phyloP scores from a whole-genome alignment of 306 rosid genomes.

The Leucaena leucocephala region DNA sequence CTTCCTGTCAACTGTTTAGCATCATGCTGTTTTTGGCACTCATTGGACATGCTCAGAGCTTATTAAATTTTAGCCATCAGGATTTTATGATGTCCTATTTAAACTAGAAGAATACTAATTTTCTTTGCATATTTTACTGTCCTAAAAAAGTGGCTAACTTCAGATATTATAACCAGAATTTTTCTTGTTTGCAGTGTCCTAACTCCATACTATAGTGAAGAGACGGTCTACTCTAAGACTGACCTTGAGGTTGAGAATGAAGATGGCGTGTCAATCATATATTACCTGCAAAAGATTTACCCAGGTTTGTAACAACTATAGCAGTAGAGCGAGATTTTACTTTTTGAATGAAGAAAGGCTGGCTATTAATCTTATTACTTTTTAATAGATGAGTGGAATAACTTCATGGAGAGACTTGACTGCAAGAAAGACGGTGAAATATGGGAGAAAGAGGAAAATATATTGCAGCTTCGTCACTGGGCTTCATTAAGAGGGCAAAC shows the following conservation, averaged over 20 bases:
- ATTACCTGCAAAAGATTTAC: slow-evolving; percentile 92
- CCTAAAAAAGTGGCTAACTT: neutral
- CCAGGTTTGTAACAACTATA: slow-evolving; percentile 69
- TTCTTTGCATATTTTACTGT: neutral
- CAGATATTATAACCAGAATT: slow-evolving; percentile 17
- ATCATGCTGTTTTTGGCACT: neutral
- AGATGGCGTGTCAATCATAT: slow-evolving; percentile 93
- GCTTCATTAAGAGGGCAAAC: slow-evolving; percentile 97
- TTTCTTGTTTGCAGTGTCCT: slow-evolving; percentile 65
- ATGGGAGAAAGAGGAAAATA: slow-evolving; percentile 85
- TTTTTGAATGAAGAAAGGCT: slow-evolving; percentile 24
- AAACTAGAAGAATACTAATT: slow-evolving; percentile 3
- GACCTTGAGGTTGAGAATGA: slow-evolving; percentile 98
- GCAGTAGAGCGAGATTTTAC: slow-evolving; percentile 26
- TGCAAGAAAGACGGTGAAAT: slow-evolving; percentile 84
- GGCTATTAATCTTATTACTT: slow-evolving; percentile 29
- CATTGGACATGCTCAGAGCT: neutral
- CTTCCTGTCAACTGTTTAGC: slow-evolving; percentile 31
- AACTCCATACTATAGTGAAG: slow-evolving; percentile 98
- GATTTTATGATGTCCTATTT: slow-evolving; percentile 33
- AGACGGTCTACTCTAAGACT: slow-evolving; percentile 87
- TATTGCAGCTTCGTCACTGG: slow-evolving; percentile 95
- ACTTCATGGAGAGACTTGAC: slow-evolving; percentile 89
- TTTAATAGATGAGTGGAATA: slow-evolving; percentile 90
- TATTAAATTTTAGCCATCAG: slow-evolving; percentile 25